Conservation (phyloP, 2,329 filamentous ascomycete species). For the Eutypa lata region DNA sequence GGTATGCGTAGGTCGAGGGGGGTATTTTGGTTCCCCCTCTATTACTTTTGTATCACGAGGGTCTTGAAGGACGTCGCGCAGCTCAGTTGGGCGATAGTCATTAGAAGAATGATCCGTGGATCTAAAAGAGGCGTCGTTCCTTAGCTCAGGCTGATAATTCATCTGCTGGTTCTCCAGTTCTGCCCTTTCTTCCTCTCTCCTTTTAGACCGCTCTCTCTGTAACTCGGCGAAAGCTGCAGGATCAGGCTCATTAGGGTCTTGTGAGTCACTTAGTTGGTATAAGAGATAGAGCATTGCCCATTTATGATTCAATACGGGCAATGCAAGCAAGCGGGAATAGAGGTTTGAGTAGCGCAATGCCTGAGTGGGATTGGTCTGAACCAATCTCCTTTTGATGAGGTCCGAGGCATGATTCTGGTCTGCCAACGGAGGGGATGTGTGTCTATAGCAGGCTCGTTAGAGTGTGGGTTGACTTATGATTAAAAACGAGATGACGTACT, state of each 20-base stretch:
- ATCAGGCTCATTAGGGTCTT: constrained; percentile 50
- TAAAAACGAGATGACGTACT: constrained; percentile 32
- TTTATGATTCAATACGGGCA: constrained; percentile 91
- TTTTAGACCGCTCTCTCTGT: constrained; percentile 23
- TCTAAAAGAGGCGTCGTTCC: constrained; percentile 10
- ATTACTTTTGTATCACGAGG: constrained; percentile 20
- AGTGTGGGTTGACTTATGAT: neutral
- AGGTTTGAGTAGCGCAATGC: constrained; percentile 86
- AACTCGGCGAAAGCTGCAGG: constrained; percentile 28
- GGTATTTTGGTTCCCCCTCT: constrained; percentile 15
- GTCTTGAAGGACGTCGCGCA: constrained; percentile 26
- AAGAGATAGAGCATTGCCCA: constrained; percentile 95
- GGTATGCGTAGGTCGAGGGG: constrained; percentile 1
- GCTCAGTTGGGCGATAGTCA: constrained; percentile 24
- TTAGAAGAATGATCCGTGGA: constrained; percentile 10
- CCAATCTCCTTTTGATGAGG: constrained; percentile 83
- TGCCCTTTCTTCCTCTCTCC: constrained; percentile 9
- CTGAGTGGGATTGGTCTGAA: constrained; percentile 73
- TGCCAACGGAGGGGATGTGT: constrained; percentile 53
- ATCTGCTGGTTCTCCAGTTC: neutral
- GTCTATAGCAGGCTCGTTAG: constrained; percentile 29
- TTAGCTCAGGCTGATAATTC: constrained; percentile 10
- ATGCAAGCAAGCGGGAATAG: constrained; percentile 82
- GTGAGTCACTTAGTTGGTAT: constrained; percentile 73
- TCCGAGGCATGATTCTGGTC: constrained; percentile 91